Conservation (phyloP, 2,329 filamentous ascomycete species). For the Lachnum nothofagi region DNA sequence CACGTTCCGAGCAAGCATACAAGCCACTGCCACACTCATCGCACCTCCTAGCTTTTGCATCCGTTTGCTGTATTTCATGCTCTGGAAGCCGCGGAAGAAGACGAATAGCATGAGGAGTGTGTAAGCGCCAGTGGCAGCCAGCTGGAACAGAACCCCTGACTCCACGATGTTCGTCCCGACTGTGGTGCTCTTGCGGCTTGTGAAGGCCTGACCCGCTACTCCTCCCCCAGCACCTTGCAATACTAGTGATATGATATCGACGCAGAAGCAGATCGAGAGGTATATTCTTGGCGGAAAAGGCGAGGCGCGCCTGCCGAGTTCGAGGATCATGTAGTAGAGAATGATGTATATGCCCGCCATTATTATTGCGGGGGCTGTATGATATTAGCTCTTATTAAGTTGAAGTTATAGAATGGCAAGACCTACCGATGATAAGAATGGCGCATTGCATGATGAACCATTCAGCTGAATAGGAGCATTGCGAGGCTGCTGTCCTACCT, state of each 20-base stretch:
- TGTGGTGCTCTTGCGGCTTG: slow-evolving; percentile 28
- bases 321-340: slow-evolving; percentile 52
- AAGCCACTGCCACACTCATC: slow-evolving; percentile 33
- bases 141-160: slow-evolving; percentile 36
- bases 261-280: slow-evolving; percentile 54
- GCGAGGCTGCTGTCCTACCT: slow-evolving; percentile 26
- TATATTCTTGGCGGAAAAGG: slow-evolving; percentile 48
- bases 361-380: slow-evolving; percentile 41
- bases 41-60: slow-evolving; percentile 30
- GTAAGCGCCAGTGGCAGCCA: slow-evolving; percentile 35
- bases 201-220: slow-evolving; percentile 35
- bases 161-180: slow-evolving; percentile 35
- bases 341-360: slow-evolving; percentile 60
- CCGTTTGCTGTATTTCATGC: slow-evolving; percentile 26
- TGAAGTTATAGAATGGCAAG: slow-evolving; percentile 29
- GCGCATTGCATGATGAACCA: slow-evolving; percentile 36
- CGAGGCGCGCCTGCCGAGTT: slow-evolving; percentile 45
- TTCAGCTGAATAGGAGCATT: slow-evolving; percentile 32
- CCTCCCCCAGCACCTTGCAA: slow-evolving; percentile 54
- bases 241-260: slow-evolving; percentile 52
- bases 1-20: slow-evolving; percentile 41
- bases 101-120: slow-evolving; percentile 37
- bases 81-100: slow-evolving; percentile 38
- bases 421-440: slow-evolving; percentile 42
- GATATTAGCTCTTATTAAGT: neutral